These are phyloP conservation scores for Termitomyces bulborhizus DNA, from an alignment of 768 basidiomycete genomes.

Conservation along the genomic window DNA sequence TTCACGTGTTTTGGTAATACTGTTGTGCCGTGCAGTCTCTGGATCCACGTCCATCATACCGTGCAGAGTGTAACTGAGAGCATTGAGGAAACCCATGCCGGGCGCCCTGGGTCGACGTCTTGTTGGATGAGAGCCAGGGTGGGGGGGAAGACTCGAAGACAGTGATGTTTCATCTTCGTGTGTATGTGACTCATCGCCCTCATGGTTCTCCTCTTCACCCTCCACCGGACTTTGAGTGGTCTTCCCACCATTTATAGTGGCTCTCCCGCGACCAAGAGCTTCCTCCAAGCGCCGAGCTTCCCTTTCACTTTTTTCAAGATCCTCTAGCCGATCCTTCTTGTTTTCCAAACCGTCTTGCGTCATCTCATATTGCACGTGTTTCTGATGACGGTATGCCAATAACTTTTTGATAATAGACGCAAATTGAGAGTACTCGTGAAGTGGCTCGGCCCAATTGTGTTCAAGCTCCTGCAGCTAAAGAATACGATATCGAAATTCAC, in stretches of 20 bases:
- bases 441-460: slow-evolving; percentile 90
- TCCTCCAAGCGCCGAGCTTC: slow-evolving; percentile 88
- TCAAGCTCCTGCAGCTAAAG: slow-evolving; percentile 87
- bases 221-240: slow-evolving; percentile 21
- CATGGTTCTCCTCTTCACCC: slow-evolving; percentile 15
- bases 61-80: slow-evolving; percentile 89
- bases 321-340: slow-evolving; percentile 80
- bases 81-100: slow-evolving; percentile 84
- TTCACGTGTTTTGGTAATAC: slow-evolving; percentile 92
- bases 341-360: slow-evolving; percentile 85
- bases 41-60: slow-evolving; percentile 99
- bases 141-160: slow-evolving; percentile 59
- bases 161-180: slow-evolving; percentile 34
- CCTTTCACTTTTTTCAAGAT: slow-evolving; percentile 87
- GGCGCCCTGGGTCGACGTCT: slow-evolving; percentile 52
- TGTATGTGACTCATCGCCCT: slow-evolving; percentile 17
- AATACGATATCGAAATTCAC: slow-evolving; percentile 2
- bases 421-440: slow-evolving; percentile 95
- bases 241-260: slow-evolving; percentile 17
- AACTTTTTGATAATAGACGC: slow-evolving; percentile 91
- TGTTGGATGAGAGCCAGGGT: slow-evolving; percentile 72
- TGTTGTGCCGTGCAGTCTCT: slow-evolving; percentile 87
- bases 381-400: slow-evolving; percentile 92
- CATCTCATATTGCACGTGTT: slow-evolving; percentile 97
- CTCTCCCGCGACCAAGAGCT: slow-evolving; percentile 63